These are phyloP conservation scores for Pythium pyrilobum DNA, from an alignment of 352 stramenopile species.

Conservation along the genomic window DNA sequence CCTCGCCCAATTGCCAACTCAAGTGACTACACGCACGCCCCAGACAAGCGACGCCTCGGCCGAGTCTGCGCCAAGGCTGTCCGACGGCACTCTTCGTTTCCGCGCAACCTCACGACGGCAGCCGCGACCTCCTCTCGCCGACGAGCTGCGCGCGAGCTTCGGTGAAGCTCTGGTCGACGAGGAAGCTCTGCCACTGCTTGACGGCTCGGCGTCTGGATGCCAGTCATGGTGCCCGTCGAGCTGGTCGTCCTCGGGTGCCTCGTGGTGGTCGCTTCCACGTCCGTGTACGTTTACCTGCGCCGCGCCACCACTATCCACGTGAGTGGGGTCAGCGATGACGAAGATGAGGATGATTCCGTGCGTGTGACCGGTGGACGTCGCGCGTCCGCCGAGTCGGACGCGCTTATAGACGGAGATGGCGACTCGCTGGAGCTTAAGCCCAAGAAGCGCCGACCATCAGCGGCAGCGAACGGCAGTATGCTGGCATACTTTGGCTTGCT, in stretches of 20 bases:
- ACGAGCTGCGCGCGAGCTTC: too few relatives aligned
- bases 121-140: too few relatives aligned
- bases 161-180: too few relatives aligned
- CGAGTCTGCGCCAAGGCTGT: too few relatives aligned
- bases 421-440: neutral
- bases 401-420: conserved; percentile 7
- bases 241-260: neutral
- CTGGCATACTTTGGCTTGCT: neutral
- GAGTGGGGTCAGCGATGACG: conserved; percentile 8
- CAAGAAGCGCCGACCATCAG: neutral
- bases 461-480: neutral
- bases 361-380: neutral
- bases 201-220: too few relatives aligned
- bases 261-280: neutral
- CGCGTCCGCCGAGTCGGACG: conserved; percentile 7
- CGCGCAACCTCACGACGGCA: too few relatives aligned
- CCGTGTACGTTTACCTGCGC: conserved; percentile 2
- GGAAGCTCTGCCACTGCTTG: too few relatives aligned
- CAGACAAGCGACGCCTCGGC: too few relatives aligned
- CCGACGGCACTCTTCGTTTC: too few relatives aligned
- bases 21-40: too few relatives aligned
- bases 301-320: neutral
- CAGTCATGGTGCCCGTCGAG: conserved; percentile 7
- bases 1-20: too few relatives aligned
- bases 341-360: conserved; percentile 16